Base-by-base conservation (phyloP, 768 basidiomycete genomes). In the Leccinum disarticulatum region DNA sequence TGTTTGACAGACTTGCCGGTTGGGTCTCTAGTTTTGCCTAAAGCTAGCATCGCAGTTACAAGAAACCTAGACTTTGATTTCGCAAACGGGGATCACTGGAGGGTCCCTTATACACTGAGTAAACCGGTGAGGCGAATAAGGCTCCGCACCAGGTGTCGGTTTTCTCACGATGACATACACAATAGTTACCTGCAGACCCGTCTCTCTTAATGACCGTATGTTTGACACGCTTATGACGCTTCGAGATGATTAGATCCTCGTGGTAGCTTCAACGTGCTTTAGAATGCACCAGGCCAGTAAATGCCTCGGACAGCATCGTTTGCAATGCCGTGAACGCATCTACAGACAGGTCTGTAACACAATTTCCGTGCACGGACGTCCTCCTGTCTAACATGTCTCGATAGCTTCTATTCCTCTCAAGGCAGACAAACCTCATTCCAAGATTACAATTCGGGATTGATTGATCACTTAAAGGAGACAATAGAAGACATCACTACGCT, bases 341-440 rank as follows among this genome's bases (percentile, higher is more conserved):
- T 54, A 85, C 90, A 43, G 91, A 93, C 73, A 91, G 89, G 88
- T 87, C 66, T 69, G 88, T 87, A 66, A 69, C 54, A 60, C 22
- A 43, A 41, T 33, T n/a, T 31, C 5, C 25, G 6, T 48, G 11
- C 22, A 49, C 22, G 35, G 14, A 51, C 36, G 52, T 48, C 28
- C n/a, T 46, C 51, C n/a, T 38, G 53, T 17, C 58, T 69, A 27
- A 67, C 10, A 35, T 30, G 17, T 10, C 47, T 43, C 33, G 47
- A 27, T 62, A 92, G 90, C 69, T 92, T 92, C 75, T 93, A 93
- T 76, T 91, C 90, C 52, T 91, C 90, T 13, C 91, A 93, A 75
- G 91, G 91, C 49, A 81, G 91, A 63, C 85, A 86, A 65, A 92
- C 90, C 3, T 88, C 88, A 5, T 93, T 93, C 68, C 84, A 83